These are phyloP conservation scores for Solioccasus polychromus DNA, from an alignment of 768 basidiomycete genomes.

Conservation along the genomic window DNA sequence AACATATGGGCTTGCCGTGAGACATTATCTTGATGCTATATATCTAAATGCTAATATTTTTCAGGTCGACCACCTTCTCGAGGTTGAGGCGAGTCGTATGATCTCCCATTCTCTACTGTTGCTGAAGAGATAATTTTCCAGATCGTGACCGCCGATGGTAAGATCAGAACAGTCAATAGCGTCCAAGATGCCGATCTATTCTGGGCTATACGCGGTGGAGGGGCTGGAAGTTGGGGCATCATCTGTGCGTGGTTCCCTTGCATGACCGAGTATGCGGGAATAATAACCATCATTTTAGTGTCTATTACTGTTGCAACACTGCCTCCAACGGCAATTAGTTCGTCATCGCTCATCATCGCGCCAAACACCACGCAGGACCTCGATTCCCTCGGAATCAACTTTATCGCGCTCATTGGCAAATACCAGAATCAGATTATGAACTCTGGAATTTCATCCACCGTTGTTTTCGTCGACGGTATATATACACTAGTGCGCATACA, in stretches of 20 bases:
- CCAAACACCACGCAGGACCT: conserved; percentile 14
- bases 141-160: conserved; percentile 42
- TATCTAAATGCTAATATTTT: neutral
- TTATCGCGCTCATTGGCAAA: conserved; percentile 18
- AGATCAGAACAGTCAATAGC: conserved; percentile 37
- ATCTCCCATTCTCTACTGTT: neutral
- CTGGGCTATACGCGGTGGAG: conserved; percentile 53
- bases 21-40: neutral
- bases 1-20: conserved; percentile 12
- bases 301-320: conserved; percentile 18
- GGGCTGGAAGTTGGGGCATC: conserved; percentile 49
- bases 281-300: neutral
- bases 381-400: conserved; percentile 8
- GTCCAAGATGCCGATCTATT: conserved; percentile 44
- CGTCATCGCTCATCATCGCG: conserved; percentile 5
- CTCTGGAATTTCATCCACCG: conserved; percentile 5
- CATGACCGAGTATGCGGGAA: neutral
- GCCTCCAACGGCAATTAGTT: conserved; percentile 5
- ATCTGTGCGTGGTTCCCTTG: conserved; percentile 23
- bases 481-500: conserved; percentile 9
- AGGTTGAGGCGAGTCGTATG: conserved; percentile 29
- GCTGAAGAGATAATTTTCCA: neutral
- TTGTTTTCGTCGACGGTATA: neutral
- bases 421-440: conserved; percentile 13
- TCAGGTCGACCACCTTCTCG: conserved; percentile 47